Evolutionary conservation across 148 eudicot species (phyloP).

Genomic region (Spergularia marina): DNA sequence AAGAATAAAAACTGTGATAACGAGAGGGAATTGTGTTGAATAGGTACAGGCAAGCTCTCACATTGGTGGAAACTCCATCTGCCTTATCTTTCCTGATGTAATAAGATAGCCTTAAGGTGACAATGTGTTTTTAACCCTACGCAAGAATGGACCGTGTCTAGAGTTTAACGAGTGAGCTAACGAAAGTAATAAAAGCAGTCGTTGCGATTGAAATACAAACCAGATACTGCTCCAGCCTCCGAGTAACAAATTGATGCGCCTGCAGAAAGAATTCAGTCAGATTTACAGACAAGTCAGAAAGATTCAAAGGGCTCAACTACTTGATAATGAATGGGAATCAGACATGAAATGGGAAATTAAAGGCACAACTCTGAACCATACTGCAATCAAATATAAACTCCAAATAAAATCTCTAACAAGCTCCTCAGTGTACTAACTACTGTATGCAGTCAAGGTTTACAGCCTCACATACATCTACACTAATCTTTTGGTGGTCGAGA

Average conservation of each 20-base stretch:
- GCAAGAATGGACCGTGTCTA: not conserved
- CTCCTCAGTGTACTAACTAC: not conserved
- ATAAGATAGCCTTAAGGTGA: not conserved
- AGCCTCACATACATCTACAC: not conserved
- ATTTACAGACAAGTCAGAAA: not conserved
- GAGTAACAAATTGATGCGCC: conserved; percentile 91
- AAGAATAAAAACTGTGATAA: too few relatives aligned
- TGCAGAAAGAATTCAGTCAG: conserved; percentile 29
- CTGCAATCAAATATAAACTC: not conserved
- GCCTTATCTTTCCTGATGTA: not conserved
- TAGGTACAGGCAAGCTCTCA: too few relatives aligned
- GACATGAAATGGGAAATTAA: not conserved
- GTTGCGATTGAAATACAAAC: conserved; percentile 36
- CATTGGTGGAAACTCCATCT: too few relatives aligned
- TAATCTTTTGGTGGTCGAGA: not conserved
- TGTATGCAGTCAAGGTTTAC: not conserved
- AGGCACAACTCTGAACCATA: not conserved
- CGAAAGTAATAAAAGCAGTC: not conserved
- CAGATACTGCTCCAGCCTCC: conserved; percentile 94
- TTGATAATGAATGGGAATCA: not conserved
- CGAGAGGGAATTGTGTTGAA: too few relatives aligned
- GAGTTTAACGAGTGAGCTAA: not conserved
- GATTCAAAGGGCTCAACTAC: not conserved
- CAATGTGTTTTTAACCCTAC: not conserved
- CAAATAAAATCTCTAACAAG: not conserved